Evolutionary conservation across 2,329 filamentous ascomycete genomes (phyloP), one percentile per base, ranked within the genome.

Genomic region (Cryphonectria parasitica): DNA sequence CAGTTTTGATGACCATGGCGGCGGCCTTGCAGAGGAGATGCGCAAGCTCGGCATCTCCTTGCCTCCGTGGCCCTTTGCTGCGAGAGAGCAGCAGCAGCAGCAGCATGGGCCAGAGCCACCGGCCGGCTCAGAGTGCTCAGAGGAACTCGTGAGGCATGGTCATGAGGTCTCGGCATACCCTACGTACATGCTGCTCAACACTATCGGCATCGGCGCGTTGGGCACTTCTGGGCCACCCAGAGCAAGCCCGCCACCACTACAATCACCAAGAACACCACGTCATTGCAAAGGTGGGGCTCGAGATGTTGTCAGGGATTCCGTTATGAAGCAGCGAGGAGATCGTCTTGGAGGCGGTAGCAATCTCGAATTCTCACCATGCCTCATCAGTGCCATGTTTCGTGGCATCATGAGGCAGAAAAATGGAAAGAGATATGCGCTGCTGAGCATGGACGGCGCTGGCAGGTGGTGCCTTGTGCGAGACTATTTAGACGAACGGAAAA

Each of bases 391-490:
- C 15, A 71, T 71, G 34, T 69, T 68, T 22, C 22, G 43, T 3
- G 58, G 64, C 8, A 61, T 67, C n/a, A 49, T 63, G 17, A 67
- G 3, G 49, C n/a, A 39, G n/a, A 25, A 64, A 52, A 28, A 64
- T 0, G 34, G 69, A 11, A 66, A 34, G 45, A 61, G 49, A 34
- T 60, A 60, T 41, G 66, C 71, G 22, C 45, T n/a, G 45, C 39
- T 72, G 39, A n/a, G 17, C 5, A 67, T 72, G 63, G 66, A 69
- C 28, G 66, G 64, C 22, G 61, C 63, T 56, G 66, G 71, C 22
- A 66, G 71, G 10, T 72, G 71, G 71, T 66, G 68, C 28, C 45
- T 72, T 22, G 66, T 58, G 39, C 31, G 66, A 15, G 25, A 25
- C 43, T 49, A 17, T 56, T 41, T 7, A 63, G 43, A 39, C 31